phyloP scores from a whole-genome alignment of 2,329 filamentous ascomycete genomes.

The Diaporthe citrichinensis region DNA sequence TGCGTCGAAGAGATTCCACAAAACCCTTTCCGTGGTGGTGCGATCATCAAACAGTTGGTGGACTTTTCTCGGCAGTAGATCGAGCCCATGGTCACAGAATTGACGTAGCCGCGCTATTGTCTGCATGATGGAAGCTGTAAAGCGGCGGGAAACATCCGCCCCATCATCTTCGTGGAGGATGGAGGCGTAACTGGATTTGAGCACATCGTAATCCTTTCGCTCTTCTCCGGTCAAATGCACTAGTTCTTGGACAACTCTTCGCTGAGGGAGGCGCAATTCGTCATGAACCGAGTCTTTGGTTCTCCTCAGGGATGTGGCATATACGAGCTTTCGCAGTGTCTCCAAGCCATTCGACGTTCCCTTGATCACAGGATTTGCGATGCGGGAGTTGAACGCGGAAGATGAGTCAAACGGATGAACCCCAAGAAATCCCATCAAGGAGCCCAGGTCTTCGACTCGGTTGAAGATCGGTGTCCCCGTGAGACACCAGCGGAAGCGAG shows the following conservation, averaged over 20 bases:
- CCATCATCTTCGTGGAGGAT: neutral
- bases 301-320: neutral
- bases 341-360: neutral
- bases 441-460: neutral
- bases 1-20: neutral
- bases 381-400: neutral
- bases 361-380: neutral
- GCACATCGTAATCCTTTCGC: neutral
- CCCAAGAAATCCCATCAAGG: neutral
- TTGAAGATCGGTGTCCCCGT: neutral
- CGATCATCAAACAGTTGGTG: neutral
- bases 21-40: neutral
- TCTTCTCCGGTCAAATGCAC: neutral
- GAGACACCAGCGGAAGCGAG: neutral
- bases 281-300: neutral
- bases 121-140: constrained; percentile 1
- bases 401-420: neutral
- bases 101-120: neutral
- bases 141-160: neutral
- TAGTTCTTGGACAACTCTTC: neutral
- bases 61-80: neutral
- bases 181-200: neutral
- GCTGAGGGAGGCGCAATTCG: neutral
- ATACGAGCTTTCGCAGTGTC: neutral
- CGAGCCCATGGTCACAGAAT: neutral